phyloP scores from a whole-genome alignment of 805 yeast genomes.

The Nakazawaea wyomingensis region DNA sequence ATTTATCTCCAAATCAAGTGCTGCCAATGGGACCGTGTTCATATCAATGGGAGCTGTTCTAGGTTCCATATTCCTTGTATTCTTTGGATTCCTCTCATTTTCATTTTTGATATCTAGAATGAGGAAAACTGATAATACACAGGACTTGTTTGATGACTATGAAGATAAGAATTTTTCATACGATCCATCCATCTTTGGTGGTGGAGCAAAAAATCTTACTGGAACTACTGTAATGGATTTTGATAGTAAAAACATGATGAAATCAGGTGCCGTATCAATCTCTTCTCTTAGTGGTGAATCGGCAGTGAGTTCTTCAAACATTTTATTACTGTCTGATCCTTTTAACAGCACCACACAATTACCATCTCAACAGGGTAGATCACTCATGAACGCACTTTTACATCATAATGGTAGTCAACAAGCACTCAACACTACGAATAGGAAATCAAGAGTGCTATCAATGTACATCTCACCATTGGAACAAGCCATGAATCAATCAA shows the following conservation, averaged over 20 bases:
- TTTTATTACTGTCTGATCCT: neutral
- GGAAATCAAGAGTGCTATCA: conserved; percentile 15
- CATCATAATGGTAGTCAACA: conserved; percentile 12
- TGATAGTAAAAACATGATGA: neutral
- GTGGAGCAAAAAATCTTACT: neutral
- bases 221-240: neutral
- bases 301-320: neutral
- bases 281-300: conserved; percentile 8
- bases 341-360: conserved; percentile 10
- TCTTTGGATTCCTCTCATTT: conserved; percentile 6
- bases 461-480: conserved; percentile 23
- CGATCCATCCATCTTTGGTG: conserved; percentile 12
- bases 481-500: conserved; percentile 17
- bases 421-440: conserved; percentile 10
- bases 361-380: conserved; percentile 19
- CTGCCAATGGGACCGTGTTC: conserved; percentile 36
- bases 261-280: conserved; percentile 1
- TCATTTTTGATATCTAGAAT: conserved; percentile 5
- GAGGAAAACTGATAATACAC: conserved; percentile 4
- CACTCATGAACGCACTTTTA: conserved; percentile 12
- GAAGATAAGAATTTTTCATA: conserved; percentile 5
- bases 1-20: conserved; percentile 21
- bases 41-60: conserved; percentile 36
- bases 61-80: conserved; percentile 17
- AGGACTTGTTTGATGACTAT: conserved; percentile 7